Percentiles rank a stretch among this genome's conserved stretches.
phyloP scores from a whole-genome alignment of 116 monocot genomes.

The Papilionanthe hybrid region DNA sequence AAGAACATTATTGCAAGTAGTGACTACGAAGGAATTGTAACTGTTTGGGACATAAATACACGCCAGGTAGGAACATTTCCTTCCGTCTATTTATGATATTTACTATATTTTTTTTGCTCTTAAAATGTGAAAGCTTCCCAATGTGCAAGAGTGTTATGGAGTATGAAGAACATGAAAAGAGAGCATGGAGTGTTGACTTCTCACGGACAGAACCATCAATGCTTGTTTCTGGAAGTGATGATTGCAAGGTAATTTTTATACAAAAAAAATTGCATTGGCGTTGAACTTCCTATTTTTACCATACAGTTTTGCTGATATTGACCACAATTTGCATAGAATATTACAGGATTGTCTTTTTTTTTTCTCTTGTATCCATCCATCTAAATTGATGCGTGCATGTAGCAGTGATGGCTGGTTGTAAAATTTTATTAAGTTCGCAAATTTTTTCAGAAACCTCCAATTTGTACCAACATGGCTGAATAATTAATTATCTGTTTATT shows the following conservation, averaged over 20 bases:
- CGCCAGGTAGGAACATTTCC: conserved; percentile 54
- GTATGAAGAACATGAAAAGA: conserved; percentile 98
- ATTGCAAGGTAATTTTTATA: conserved; percentile 72
- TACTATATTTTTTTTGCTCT: neutral
- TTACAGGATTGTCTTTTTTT: neutral
- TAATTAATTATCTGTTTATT: neutral
- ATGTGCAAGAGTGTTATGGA: conserved; percentile 82
- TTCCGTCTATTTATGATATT: conserved; percentile 5
- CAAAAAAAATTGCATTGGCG: neutral
- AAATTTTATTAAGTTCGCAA: neutral
- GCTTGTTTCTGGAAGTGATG: conserved; percentile 98
- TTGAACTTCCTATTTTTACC: neutral
- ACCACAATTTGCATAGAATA: neutral
- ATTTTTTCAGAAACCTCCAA: neutral
- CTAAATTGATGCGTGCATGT: neutral
- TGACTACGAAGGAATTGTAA: conserved; percentile 99
- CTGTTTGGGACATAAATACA: conserved; percentile 97
- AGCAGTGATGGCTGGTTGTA: neutral
- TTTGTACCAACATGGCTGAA: neutral
- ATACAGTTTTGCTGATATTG: neutral
- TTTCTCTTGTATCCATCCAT: neutral
- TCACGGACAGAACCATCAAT: conserved; percentile 90
- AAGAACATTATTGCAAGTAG: conserved; percentile 97
- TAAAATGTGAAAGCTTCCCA: neutral
- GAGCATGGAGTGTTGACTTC: conserved; percentile 99